Evolutionary conservation across 108 stramenopile genomes (phyloP), one percentile per base, ranked within the genome.

Genomic region (Epithemia pelagica): DNA sequence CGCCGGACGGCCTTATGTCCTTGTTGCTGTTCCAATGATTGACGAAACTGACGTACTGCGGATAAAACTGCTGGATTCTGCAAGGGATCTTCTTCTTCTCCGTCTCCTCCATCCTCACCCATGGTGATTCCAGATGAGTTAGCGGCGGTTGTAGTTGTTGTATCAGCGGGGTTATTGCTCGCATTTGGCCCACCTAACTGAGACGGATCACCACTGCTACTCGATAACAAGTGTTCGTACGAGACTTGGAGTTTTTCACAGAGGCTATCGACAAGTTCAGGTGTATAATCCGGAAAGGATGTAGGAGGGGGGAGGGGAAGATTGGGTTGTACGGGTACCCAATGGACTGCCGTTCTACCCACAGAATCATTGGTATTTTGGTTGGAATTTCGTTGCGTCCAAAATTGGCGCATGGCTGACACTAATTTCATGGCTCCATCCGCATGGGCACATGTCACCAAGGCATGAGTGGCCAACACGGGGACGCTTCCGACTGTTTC

Each of bases 21-120:
- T 61, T 81, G 73, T 56, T 78, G 68, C 63, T 78, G 31, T 61
- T 82, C 80, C 22, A 89, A 66, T 33, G 79, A 76, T 1, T 74
- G 66, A n/a, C 87, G 85, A 67, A 92, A 92, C 57, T 74, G 81
- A 55, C 80, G 69, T 19, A 92, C 91, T 19, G 88, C 88, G 51
- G 76, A 79, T 33, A 92, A 56, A 0, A 92, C 91, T 5, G 83
- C 77, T 0, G 91, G 91, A 25, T 86, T 82, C 74, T 84, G 89
- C 2, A 92, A 63, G 0, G 91, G 91, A 79, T 92, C 91, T 46
- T 78, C 87, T 22, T 92, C 91, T 56, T 82, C 86, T 65, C 87
- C 88, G 61, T 89, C 87, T 0, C 55, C 75, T 3, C 68, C 65
- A 15, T 76, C 84, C 21, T 78, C 85, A 19, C 72, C 86, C 19